These are phyloP conservation scores for Trapa bicornis DNA, from an alignment of 345 rosid species.

Conservation along the genomic window DNA sequence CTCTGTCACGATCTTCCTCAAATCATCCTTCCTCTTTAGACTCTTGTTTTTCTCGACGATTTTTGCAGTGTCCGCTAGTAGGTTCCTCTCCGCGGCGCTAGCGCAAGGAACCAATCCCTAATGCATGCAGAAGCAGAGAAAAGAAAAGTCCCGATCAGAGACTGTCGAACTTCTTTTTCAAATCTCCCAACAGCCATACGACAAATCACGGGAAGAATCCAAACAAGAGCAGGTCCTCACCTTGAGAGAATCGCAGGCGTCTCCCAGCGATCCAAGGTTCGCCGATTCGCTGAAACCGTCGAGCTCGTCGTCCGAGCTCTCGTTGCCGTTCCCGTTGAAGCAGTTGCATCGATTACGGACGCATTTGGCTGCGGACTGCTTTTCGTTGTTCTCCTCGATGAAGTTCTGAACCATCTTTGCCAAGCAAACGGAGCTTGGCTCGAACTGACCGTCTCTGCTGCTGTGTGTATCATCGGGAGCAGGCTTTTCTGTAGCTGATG, in stretches of 20 bases:
- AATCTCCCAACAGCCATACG: neutral
- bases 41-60: constrained; percentile 60
- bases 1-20: constrained; percentile 36
- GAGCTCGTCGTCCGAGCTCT: constrained; percentile 65
- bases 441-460: constrained; percentile 15
- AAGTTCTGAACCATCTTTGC: constrained; percentile 33
- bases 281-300: constrained; percentile 23
- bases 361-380: constrained; percentile 29
- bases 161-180: neutral
- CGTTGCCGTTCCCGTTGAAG: constrained; percentile 50
- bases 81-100: constrained; percentile 41
- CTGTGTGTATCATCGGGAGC: neutral
- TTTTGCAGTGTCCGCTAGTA: constrained; percentile 50
- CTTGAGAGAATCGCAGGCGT: constrained; percentile 53
- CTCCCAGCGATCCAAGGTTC: constrained; percentile 22
- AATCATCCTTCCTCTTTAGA: constrained; percentile 42
- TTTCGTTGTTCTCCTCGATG: constrained; percentile 40
- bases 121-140: neutral
- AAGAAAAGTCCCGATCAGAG: neutral
- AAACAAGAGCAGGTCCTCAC: constrained; percentile 12
- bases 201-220: neutral
- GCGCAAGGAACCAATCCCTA: constrained; percentile 57
- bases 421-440: constrained; percentile 34
- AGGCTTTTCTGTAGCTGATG: constrained; percentile 9
- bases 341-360: constrained; percentile 45